Base-by-base conservation (phyloP, 768 basidiomycete genomes). In the Hypholoma fasciculare region DNA sequence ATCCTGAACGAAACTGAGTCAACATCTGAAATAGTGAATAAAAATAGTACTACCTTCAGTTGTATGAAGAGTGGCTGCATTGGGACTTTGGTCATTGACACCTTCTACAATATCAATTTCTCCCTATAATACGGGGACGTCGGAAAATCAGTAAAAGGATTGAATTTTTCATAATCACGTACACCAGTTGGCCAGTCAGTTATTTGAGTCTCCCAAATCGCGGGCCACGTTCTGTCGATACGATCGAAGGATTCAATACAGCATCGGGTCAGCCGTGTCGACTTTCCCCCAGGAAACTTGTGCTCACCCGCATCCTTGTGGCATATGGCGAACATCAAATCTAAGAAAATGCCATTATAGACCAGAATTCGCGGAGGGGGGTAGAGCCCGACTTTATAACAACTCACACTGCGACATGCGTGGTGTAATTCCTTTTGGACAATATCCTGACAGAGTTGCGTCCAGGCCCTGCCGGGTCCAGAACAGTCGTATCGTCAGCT, bases 191-290 rank as follows among this genome's bases (percentile, higher is more conserved):
- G 85, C 86, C 85, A 88, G 52, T 72, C 70, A 5, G 66, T 59
- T 37, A 74, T 81, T 14, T 76, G 71, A 40, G 82, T 82, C 61
- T 76, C 74, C 85, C 84, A 86, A n/a, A 82, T 75, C 2, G 86
- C 85, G 7, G 86, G 76, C 77, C 76, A 78, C 13, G 75, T 76
- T 26, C 76, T 76, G 27, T 7, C 27, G 9, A 49, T 9, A 34
- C 23, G 23, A 42, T 23, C 23, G 23, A 23, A 23, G 1, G 23
- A 23, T 23, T 23, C 23, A 4, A 38, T 34, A 38, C 39, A 52
- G 27, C 50, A 3, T 30, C 39, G 7, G 26, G 34, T 8, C 7
- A 19, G 12, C 2, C 30, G 43, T 9, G 12, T 5, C 1, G 19
- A 13, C 9, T 0, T n/a, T 8, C 13, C 16, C 30, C 30, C 30